phyloP scores from a whole-genome alignment of 2,329 filamentous ascomycete genomes.

The Calonectria fujianensis region DNA sequence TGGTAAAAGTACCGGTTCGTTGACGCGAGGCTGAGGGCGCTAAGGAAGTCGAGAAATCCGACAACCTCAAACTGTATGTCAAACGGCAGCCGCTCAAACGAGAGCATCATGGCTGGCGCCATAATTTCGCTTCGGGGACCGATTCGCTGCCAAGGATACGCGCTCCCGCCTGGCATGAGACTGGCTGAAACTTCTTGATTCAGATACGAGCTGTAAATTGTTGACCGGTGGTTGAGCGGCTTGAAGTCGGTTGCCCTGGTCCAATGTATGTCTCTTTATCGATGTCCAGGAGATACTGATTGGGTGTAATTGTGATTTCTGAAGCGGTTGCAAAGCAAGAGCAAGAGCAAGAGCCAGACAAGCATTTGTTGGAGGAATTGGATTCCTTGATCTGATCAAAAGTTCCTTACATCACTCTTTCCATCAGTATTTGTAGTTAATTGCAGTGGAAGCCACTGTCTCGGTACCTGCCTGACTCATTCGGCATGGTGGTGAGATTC shows the following conservation, averaged over 20 bases:
- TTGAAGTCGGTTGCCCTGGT: background rate
- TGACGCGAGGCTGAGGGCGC: conserved; percentile 35
- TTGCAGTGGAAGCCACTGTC: background rate
- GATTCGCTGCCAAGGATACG: background rate
- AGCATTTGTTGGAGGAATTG: background rate
- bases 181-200: background rate
- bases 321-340: background rate
- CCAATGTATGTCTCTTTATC: background rate
- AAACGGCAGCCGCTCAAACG: conserved; percentile 43
- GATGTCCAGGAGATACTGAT: background rate
- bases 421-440: conserved; percentile 21
- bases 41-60: conserved; percentile 33
- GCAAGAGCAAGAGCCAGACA: background rate
- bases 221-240: background rate
- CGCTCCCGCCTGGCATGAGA: background rate
- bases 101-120: conserved; percentile 14
- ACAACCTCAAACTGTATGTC: conserved; percentile 46
- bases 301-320: background rate
- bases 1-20: conserved; percentile 44
- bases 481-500: conserved; percentile 27
- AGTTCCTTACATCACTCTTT: background rate
- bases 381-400: background rate
- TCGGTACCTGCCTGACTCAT: conserved; percentile 35
- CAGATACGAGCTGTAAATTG: background rate
- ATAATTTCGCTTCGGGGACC: conserved; percentile 36